Conservation (phyloP, 2,329 filamentous ascomycete genomes). For the Aspergillus viridinutans region DNA sequence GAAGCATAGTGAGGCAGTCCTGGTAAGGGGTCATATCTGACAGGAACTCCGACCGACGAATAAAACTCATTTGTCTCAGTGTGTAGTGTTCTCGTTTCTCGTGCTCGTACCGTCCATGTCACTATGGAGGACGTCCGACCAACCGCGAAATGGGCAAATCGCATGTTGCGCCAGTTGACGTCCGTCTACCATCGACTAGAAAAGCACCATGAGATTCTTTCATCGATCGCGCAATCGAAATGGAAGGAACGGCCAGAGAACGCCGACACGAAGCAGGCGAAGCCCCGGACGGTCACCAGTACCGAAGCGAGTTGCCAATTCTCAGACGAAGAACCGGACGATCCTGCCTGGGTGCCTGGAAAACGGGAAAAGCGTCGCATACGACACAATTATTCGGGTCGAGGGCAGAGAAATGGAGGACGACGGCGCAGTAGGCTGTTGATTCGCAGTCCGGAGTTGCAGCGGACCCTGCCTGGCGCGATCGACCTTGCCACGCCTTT, state of each 20-base stretch:
- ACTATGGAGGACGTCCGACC: conserved; percentile 36
- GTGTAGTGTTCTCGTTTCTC: neutral
- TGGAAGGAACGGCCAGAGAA: conserved; percentile 10
- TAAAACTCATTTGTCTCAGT: neutral
- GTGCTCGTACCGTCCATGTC: neutral
- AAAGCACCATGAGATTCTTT: conserved; percentile 35
- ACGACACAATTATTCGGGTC: conserved; percentile 35
- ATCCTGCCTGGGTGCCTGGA: conserved; percentile 40
- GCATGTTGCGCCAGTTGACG: conserved; percentile 40
- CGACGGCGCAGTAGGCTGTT: conserved; percentile 27
- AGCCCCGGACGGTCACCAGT: conserved; percentile 2
- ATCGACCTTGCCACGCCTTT: conserved; percentile 41
- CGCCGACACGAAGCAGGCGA: conserved; percentile 1
- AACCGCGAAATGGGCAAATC: conserved; percentile 42
- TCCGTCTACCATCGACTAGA: conserved; percentile 39
- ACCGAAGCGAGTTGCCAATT: conserved; percentile 17
- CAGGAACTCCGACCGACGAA: neutral
- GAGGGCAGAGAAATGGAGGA: conserved; percentile 20
- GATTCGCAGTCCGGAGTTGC: conserved; percentile 33
- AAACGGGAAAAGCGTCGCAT: conserved; percentile 29
- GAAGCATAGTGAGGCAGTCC: neutral
- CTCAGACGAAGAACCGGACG: conserved; percentile 34
- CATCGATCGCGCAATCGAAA: conserved; percentile 24
- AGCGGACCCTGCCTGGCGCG: conserved; percentile 35
- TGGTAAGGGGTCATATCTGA: neutral